phyloP scores from a whole-genome alignment of 2,329 filamentous ascomycete species.

The Diaporthe ampelina region DNA sequence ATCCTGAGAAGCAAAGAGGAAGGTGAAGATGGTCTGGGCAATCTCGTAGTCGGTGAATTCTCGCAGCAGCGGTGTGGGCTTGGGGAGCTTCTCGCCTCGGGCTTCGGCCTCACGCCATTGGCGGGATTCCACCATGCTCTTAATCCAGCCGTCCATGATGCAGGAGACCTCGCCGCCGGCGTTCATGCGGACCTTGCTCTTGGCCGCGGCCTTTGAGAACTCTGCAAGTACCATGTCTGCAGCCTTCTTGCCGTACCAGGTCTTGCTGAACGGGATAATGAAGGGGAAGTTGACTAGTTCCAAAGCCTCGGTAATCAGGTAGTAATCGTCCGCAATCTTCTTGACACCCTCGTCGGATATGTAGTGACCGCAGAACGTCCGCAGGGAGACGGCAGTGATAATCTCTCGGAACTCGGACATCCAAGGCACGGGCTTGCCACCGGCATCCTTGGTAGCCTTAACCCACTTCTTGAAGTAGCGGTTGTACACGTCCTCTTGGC shows the following conservation, averaged over 20 bases:
- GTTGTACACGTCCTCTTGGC: conserved; percentile 93
- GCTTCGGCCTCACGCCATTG: conserved; percentile 84
- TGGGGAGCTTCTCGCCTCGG: conserved; percentile 79
- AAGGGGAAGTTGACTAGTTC: conserved; percentile 99
- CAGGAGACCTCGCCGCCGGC: conserved; percentile 88
- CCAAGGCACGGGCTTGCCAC: conserved; percentile 84
- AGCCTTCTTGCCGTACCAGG: conserved; percentile 97
- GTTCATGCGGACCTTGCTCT: conserved; percentile 92
- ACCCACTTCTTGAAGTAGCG: conserved; percentile 87
- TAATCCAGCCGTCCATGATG: conserved; percentile 96
- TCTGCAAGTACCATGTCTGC: conserved; percentile 92
- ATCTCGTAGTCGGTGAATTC: conserved; percentile 94
- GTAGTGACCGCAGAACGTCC: conserved; percentile 98
- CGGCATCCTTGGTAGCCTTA: conserved; percentile 78
- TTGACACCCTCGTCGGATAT: conserved; percentile 91
- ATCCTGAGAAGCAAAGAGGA: conserved; percentile 97
- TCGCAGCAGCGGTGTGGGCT: conserved; percentile 86
- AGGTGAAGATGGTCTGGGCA: conserved; percentile 92
- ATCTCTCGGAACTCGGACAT: conserved; percentile 94
- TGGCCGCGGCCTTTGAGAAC: conserved; percentile 91
- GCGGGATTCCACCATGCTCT: conserved; percentile 88
- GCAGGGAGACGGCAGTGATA: conserved; percentile 94
- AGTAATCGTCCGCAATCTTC: conserved; percentile 97
- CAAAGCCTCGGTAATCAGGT: conserved; percentile 93
- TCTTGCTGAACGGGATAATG: conserved; percentile 94